phyloP scores from a whole-genome alignment of 208 protist genomes.

The Leishmania martiniquensis region DNA sequence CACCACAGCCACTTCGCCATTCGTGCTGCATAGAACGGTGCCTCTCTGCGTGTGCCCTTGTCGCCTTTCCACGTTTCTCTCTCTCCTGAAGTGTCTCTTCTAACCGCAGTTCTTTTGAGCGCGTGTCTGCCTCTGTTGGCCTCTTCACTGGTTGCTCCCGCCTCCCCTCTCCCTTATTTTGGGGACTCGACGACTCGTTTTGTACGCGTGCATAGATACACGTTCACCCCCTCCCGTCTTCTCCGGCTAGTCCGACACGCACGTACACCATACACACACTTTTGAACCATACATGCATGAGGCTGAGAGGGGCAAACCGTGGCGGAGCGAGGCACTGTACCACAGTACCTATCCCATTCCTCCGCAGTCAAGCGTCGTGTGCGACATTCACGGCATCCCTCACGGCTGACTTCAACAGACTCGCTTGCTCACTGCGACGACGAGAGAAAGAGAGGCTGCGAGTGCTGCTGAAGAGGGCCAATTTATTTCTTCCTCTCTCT shows the following conservation, averaged over 20 bases:
- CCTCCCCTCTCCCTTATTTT: neutral
- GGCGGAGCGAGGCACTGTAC: neutral
- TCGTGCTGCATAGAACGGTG: slow-evolving; percentile 2
- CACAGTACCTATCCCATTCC: neutral
- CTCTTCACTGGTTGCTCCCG: neutral
- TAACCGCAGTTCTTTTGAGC: neutral
- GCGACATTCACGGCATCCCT: neutral
- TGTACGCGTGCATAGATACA: neutral
- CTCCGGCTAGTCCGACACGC: neutral
- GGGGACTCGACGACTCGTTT: neutral
- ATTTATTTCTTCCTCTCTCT: neutral
- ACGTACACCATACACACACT: neutral
- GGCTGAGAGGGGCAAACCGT: neutral
- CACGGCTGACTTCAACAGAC: neutral
- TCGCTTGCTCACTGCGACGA: neutral
- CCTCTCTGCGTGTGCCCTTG: neutral
- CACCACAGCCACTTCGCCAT: neutral
- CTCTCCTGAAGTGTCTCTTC: slow-evolving; percentile 5
- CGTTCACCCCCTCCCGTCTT: neutral
- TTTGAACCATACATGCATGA: neutral
- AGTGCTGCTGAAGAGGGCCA: neutral
- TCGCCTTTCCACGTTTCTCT: neutral
- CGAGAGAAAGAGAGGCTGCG: neutral
- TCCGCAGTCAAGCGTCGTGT: neutral
- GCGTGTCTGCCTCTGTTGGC: neutral